Conservation (phyloP, 345 rosid genomes). For the Salix suchowensis region DNA sequence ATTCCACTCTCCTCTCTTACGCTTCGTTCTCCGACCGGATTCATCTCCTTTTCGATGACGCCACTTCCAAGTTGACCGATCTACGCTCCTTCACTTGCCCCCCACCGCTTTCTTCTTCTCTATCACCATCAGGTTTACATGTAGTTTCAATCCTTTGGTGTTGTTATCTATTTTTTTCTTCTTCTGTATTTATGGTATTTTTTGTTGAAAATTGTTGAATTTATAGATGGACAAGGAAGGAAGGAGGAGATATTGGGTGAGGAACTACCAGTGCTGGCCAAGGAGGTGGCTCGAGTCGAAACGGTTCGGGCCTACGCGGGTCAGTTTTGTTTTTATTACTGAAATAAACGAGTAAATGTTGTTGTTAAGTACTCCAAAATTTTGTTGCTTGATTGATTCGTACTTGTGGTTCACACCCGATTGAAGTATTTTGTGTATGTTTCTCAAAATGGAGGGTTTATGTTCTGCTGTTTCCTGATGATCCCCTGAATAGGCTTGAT, state of each 20-base stretch:
- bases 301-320: conserved; percentile 79
- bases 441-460: too few species aligned
- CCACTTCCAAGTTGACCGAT: conserved; percentile 44
- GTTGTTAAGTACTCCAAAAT: too few species aligned
- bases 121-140: conserved; percentile 35
- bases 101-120: conserved; percentile 16
- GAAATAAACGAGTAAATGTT: background rate
- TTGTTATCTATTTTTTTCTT: too few species aligned
- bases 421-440: too few species aligned
- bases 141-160: background rate
- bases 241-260: conserved; percentile 42
- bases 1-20: conserved; percentile 48
- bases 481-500: too few species aligned
- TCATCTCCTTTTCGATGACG: conserved; percentile 30
- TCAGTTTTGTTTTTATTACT: conserved; percentile 20
- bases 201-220: background rate
- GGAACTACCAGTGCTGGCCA: conserved; percentile 74
- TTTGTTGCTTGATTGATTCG: too few species aligned
- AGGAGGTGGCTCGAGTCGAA: conserved; percentile 89
- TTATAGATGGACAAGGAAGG: conserved; percentile 35
- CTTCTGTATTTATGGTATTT: background rate
- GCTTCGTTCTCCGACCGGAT: conserved; percentile 61
- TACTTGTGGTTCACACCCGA: too few species aligned
- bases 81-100: conserved; percentile 44
- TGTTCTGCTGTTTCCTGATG: too few species aligned